Evolutionary conservation across 495 filamentous ascomycete genomes (phyloP).

Genomic region (Penicillium egyptiacum): DNA sequence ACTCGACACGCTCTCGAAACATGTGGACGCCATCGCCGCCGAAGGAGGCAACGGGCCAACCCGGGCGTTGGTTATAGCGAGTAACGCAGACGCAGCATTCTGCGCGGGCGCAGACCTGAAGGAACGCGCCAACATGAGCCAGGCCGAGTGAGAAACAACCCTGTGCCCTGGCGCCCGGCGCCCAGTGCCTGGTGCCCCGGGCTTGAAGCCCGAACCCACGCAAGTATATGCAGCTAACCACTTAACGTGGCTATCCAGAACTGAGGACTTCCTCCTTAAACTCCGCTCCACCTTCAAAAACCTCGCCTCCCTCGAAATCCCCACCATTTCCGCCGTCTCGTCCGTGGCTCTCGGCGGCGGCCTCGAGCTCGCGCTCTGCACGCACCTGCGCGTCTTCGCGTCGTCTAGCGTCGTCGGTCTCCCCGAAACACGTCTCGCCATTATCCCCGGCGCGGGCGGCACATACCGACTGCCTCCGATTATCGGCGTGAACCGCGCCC

Average conservation of each 20-base stretch:
- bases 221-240: slow-evolving; percentile 3
- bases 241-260: slow-evolving; percentile 46
- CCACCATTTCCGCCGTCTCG: slow-evolving; percentile 82
- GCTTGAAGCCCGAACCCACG: background rate
- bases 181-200: background rate
- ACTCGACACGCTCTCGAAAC: slow-evolving; percentile 64
- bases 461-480: slow-evolving; percentile 79
- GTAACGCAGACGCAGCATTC: slow-evolving; percentile 75
- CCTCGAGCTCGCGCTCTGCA: slow-evolving; percentile 84
- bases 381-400: slow-evolving; percentile 79
- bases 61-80: slow-evolving; percentile 74
- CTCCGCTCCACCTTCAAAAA: slow-evolving; percentile 70
- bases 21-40: slow-evolving; percentile 65
- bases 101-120: slow-evolving; percentile 95
- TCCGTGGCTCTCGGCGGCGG: slow-evolving; percentile 87
- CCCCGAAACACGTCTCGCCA: slow-evolving; percentile 87
- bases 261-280: slow-evolving; percentile 67
- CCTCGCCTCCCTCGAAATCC: slow-evolving; percentile 72
- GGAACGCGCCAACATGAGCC: slow-evolving; percentile 72
- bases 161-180: background rate
- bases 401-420: slow-evolving; percentile 73
- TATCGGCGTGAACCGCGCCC: slow-evolving; percentile 71
- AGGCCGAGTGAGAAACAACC: slow-evolving; percentile 56
- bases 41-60: slow-evolving; percentile 68
- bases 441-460: slow-evolving; percentile 92